Evolutionary conservation across 2,329 filamentous ascomycete species (phyloP).

Genomic region (Aspergillus sp.): DNA sequence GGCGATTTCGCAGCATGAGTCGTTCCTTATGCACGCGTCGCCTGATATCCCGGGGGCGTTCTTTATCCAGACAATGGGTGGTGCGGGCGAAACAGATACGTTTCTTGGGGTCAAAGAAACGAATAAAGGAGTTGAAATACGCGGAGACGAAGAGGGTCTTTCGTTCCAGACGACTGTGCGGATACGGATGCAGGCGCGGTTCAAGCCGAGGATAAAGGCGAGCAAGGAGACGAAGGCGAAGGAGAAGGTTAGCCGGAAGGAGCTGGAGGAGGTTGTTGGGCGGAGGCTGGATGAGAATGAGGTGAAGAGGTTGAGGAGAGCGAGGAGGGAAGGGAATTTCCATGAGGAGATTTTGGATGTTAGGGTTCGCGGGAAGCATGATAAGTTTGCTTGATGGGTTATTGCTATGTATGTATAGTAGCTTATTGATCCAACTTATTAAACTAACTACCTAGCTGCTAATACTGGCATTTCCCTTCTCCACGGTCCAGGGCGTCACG

Average conservation of each 20-base stretch:
- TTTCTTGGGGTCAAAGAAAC: conserved; percentile 65
- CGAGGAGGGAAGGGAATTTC: conserved; percentile 68
- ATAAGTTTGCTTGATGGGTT: conserved; percentile 20
- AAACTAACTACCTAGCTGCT: no score
- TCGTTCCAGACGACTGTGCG: conserved; percentile 71
- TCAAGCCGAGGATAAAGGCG: conserved; percentile 80
- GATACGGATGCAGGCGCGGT: conserved; percentile 91
- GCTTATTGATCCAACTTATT: not conserved
- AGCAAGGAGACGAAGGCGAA: conserved; percentile 79
- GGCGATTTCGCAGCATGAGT: conserved; percentile 81
- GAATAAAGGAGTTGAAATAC: conserved; percentile 60
- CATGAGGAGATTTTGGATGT: conserved; percentile 21
- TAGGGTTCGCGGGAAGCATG: conserved; percentile 20
- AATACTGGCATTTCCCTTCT: not conserved
- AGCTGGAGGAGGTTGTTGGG: conserved; percentile 80
- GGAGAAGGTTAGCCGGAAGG: conserved; percentile 81
- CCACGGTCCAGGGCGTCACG: not conserved
- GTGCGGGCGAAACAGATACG: conserved; percentile 58
- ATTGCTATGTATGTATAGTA: not conserved
- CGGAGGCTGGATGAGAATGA: conserved; percentile 79
- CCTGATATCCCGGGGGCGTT: conserved; percentile 70
- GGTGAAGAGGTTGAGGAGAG: conserved; percentile 77
- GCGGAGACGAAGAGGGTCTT: conserved; percentile 70
- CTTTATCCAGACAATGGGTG: conserved; percentile 63
- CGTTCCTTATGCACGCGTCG: conserved; percentile 66